A percentile compares a stretch with the other conserved stretches of the same genome.
phyloP scores from a whole-genome alignment of 1,284 basidiomycete genomes.

The Afroboletus lepidellus region DNA sequence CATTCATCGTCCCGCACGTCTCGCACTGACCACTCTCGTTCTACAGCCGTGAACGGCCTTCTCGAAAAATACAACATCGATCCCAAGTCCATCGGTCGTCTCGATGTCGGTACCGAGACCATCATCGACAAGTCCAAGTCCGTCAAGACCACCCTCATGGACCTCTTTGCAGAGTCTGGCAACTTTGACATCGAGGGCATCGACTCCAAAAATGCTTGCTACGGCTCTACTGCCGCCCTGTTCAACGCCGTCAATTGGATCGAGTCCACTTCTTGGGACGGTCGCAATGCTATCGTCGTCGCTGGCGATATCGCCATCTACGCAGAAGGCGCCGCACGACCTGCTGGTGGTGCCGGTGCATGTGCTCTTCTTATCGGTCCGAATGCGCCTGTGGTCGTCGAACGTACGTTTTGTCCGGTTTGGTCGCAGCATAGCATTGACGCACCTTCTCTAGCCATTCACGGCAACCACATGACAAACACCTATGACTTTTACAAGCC shows the following conservation, averaged over 20 bases:
- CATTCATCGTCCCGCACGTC: not conserved
- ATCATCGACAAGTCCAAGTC: conserved; percentile 99
- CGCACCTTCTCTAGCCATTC: conserved; percentile 67
- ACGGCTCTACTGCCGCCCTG: conserved; percentile 96
- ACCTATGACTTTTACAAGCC: conserved; percentile 99
- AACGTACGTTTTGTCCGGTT: conserved; percentile 67
- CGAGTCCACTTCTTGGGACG: conserved; percentile 97
- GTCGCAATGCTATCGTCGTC: conserved; percentile 96
- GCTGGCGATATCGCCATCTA: conserved; percentile 98
- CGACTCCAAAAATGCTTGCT: conserved; percentile 99
- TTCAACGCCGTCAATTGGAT: conserved; percentile 99
- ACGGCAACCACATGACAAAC: conserved; percentile 97
- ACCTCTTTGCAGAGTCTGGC: conserved; percentile 88
- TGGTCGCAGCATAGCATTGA: conserved; percentile 11
- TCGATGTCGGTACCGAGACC: conserved; percentile 98
- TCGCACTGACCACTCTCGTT: conserved; percentile 5
- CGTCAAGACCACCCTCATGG: conserved; percentile 98
- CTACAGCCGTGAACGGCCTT: conserved; percentile 77
- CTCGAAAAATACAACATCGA: conserved; percentile 96
- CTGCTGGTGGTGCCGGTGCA: conserved; percentile 96
- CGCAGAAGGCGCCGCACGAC: conserved; percentile 92
- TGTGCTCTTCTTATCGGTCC: conserved; percentile 95
- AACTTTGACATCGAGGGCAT: conserved; percentile 99
- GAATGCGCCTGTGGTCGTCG: conserved; percentile 91
- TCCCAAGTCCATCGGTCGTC: conserved; percentile 92